These are phyloP conservation scores for Phytophthora pisi DNA, from an alignment of 352 stramenopile species.

Conservation along the genomic window DNA sequence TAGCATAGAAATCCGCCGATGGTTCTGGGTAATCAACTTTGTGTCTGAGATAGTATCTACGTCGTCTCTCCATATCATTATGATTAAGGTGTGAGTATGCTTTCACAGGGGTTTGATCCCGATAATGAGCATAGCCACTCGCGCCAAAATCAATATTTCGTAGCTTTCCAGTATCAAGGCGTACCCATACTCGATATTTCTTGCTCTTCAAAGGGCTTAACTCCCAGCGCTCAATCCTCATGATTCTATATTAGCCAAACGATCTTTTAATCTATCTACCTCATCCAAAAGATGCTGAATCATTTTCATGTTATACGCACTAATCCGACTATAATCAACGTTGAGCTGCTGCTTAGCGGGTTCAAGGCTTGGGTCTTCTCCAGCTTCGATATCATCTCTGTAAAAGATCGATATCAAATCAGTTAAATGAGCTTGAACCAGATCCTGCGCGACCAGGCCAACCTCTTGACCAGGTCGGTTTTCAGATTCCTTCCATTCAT, in stretches of 20 bases:
- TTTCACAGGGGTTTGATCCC: too few relatives aligned
- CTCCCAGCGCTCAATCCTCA: neutral
- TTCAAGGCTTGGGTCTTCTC: conserved; percentile 3
- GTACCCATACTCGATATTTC: neutral
- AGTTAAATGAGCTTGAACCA: conserved; percentile 7
- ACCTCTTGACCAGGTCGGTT: conserved; percentile 13
- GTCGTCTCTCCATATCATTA: too few relatives aligned
- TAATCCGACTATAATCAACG: conserved; percentile 8
- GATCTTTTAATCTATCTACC: neutral
- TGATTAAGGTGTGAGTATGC: too few relatives aligned
- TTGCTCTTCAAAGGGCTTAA: neutral
- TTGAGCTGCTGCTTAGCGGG: conserved; percentile 10
- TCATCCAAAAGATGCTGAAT: conserved; percentile 9
- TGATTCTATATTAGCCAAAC: neutral
- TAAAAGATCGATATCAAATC: conserved; percentile 14
- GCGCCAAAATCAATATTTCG: neutral
- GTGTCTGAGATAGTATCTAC: too few relatives aligned
- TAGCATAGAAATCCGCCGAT: too few relatives aligned
- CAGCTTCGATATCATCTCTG: conserved; percentile 14
- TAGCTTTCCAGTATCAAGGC: neutral
- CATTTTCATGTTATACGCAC: conserved; percentile 21
- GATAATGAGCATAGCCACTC: neutral
- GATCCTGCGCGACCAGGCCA: conserved; percentile 14
- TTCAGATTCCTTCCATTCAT: conserved; percentile 15
- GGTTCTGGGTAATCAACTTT: too few relatives aligned